Evolutionary conservation across 2,329 filamentous ascomycete species (phyloP), one percentile per base, ranked within the genome.

Genomic region (Monosporascus sp.): DNA sequence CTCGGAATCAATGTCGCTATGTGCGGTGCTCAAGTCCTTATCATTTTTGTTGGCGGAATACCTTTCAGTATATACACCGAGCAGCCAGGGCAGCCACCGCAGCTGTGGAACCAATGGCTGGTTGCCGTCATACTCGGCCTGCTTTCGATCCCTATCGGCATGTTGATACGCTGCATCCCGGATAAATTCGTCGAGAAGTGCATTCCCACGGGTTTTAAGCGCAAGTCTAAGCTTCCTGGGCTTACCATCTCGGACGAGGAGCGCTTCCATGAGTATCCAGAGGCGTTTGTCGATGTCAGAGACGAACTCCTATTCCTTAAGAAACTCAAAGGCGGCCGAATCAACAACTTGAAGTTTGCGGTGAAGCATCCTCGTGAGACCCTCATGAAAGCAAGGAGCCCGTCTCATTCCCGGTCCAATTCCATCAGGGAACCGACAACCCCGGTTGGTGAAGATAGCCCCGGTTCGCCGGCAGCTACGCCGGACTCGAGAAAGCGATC

Each of bases 1-100:
- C 81, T 95, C 38, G 81, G 74, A 39, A 97, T 97, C 71, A 91
- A 91, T 73, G 66, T 79, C 55, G 79, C 96, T 69, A 97, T 97
- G 88, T 84, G 93, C 60, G 92, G 85, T 58, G 90, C 89, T 22
- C 93, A 97, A 68, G 77, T 94, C 25, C 80, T 97, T 71, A 97
- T 97, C 67, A 82, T 97, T 63, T 94, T 89, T 64, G 82, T 96
- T 49, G 93, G 93, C 59, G 89, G 90, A 35, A 73, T 76, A 8
- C 90, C 92, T 2, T 96, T 97, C 76, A 82, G 82, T 49, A 90
- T 95, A 56, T n/a, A n/a, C n/a, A n/a, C n/a, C n/a, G n/a, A n/a
- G n/a, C n/a, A n/a, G n/a, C n/a, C n/a, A n/a, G n/a, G n/a, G n/a
- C n/a, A n/a, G n/a, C n/a, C 65, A 9, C 53, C 65, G 11, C 78